Evolutionary conservation across 371 early-diverging fungal species (phyloP), one percentile per base, ranked within the genome.

Genomic region (Rhizopus delemar): DNA sequence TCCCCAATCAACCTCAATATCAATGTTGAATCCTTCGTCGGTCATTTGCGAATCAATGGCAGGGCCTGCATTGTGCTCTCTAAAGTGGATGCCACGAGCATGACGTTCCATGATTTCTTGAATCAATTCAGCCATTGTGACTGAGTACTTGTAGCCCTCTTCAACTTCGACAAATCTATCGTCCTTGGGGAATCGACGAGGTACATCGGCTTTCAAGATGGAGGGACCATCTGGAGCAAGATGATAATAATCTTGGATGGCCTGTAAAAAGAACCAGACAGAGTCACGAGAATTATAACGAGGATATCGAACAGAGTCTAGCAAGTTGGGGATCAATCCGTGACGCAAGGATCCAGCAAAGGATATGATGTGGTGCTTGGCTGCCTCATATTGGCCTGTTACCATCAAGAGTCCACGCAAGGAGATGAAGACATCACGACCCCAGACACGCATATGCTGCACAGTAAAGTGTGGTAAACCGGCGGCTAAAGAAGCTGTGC

Each of bases 201-300:
- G 69, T 2, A 98, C 91, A 0, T 70, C 51, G n/a, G 70, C 78
- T 11, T 86, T 61, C 43, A 98, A 71, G 51, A 98, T 88, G 2
- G 64, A 79, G 5, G 80, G 53, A 1, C 97, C 97, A 48, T 95
- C 91, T 1, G 93, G 90, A 6, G 77, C 79, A 15, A 78, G 55
- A 3, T 75, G 67, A 65, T 92, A 94, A 62, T 98, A 98, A 46
- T 90, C 85, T 56, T 93, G 93, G 13, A 97, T 86, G 0, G 92
- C 83, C 63, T 93, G 91, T 59, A 95, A 73, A 84, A 92, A 97
- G 84, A 90, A 98, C 98, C 99, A 98, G 0, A 90, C 87, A 4
- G 99, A 94, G 70, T 98, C 98, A 29, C 98, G 86, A 3, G 96
- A 93, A 70, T 98, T 98, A 75, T 95, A 98, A 3, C 99, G 81